Percentiles rank a stretch among this genome's conserved stretches.
These are phyloP conservation scores for Crithidia mellificae DNA, from an alignment of 208 protist species.

Conservation along the genomic window DNA sequence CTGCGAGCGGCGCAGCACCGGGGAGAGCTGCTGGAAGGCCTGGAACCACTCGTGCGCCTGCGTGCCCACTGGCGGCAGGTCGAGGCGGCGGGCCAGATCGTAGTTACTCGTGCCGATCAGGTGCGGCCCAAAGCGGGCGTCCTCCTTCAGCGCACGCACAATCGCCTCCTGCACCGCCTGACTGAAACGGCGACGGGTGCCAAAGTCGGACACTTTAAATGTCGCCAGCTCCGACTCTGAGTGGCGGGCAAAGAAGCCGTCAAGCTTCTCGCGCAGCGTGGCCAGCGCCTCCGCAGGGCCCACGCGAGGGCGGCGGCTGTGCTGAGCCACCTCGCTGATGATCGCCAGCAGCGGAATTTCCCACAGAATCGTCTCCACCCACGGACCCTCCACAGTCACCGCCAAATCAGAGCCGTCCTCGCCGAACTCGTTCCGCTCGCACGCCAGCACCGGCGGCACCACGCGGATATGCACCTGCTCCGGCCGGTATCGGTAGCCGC, in stretches of 20 bases:
- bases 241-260: constrained; percentile 57
- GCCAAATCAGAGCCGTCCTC: constrained; percentile 53
- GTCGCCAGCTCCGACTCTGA: constrained; percentile 39
- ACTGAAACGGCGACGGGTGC: constrained; percentile 85
- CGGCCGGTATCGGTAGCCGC: constrained; percentile 77
- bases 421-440: constrained; percentile 29
- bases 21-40: constrained; percentile 86
- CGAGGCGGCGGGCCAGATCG: constrained; percentile 66
- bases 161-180: constrained; percentile 75
- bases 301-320: constrained; percentile 44
- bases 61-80: constrained; percentile 71
- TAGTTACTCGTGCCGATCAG: constrained; percentile 89
- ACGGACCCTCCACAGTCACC: constrained; percentile 75
- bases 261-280: constrained; percentile 58
- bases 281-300: constrained; percentile 53
- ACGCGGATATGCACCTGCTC: constrained; percentile 66
- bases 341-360: constrained; percentile 85
- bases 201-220: constrained; percentile 81
- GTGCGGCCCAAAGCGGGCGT: constrained; percentile 56
- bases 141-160: constrained; percentile 50
- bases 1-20: constrained; percentile 69
- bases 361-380: constrained; percentile 89
- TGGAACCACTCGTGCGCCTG: constrained; percentile 93
- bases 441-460: constrained; percentile 38
- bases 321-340: constrained; percentile 80